Evolutionary conservation across 306 rosid species (phyloP).

Genomic region (Gastrolobium bilobum): DNA sequence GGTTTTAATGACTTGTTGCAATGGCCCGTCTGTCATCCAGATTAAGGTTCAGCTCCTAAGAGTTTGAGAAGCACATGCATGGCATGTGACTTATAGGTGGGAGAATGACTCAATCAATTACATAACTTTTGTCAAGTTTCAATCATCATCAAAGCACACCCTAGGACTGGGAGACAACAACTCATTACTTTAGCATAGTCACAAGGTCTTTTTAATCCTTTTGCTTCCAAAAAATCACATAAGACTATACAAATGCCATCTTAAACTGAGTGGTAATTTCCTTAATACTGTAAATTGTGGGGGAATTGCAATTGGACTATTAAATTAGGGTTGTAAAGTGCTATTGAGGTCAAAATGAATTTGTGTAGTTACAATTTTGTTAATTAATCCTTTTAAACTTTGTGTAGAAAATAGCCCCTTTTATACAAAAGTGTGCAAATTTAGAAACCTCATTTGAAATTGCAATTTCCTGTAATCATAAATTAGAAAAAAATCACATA

Average conservation of each 20-base stretch:
- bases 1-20: conserved; percentile 8
- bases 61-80: conserved; percentile 12
- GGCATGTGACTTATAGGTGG: not conserved
- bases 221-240: not conserved
- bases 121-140: not conserved
- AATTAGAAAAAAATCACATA: not conserved
- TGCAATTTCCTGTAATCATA: not conserved
- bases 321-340: not conserved
- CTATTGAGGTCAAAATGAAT: not conserved
- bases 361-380: not conserved
- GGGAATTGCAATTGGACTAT: not conserved
- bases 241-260: not conserved
- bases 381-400: not conserved
- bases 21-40: conserved; percentile 1
- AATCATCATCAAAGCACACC: conserved; percentile 3
- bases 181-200: not conserved
- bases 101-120: not conserved
- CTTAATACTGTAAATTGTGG: not conserved
- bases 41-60: not conserved
- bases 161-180: conserved; percentile 4
- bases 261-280: not conserved
- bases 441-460: not conserved
- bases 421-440: not conserved
- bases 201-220: not conserved
- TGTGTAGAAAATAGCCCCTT: not conserved